Conservation (phyloP, 257 asterid genomes). For the Rubia yunnanensis region DNA sequence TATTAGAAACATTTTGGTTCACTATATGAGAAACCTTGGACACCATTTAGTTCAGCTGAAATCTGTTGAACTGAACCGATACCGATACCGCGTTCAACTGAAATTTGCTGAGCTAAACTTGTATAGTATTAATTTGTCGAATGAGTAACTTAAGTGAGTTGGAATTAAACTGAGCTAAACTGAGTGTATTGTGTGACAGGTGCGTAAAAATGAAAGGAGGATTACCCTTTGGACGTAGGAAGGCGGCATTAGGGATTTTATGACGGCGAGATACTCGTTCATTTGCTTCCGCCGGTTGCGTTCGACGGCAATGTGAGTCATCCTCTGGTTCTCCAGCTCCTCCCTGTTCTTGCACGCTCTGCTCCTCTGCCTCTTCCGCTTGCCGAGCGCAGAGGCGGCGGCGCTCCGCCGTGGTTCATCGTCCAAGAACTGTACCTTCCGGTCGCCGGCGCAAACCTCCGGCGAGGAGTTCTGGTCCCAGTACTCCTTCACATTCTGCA, state of each 20-base stretch:
- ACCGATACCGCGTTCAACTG: no score
- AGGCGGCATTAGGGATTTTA: constrained; percentile 38
- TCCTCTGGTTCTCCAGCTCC: constrained; percentile 40
- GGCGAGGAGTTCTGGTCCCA: constrained; percentile 30
- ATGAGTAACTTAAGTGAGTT: no score
- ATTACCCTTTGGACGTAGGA: constrained; percentile 40
- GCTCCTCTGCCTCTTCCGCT: constrained; percentile 36
- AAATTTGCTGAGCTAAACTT: no score
- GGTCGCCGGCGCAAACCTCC: constrained; percentile 14
- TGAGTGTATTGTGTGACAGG: neutral
- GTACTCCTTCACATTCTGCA: constrained; percentile 15
- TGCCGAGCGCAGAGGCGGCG: constrained; percentile 14
- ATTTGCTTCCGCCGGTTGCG: constrained; percentile 36
- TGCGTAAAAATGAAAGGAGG: neutral
- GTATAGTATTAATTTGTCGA: no score
- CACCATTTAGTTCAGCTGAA: neutral
- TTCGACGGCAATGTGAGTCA: constrained; percentile 47
- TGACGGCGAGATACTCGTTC: constrained; percentile 40
- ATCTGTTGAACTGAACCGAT: no score
- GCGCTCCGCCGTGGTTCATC: neutral
- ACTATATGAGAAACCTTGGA: no score
- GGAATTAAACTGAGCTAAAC: neutral
- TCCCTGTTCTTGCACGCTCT: constrained; percentile 30
- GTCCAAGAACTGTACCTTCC: neutral
- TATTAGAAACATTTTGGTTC: no score